Evolutionary conservation across 148 eudicot genomes (phyloP).

Genomic region (Persicaria maculosa): DNA sequence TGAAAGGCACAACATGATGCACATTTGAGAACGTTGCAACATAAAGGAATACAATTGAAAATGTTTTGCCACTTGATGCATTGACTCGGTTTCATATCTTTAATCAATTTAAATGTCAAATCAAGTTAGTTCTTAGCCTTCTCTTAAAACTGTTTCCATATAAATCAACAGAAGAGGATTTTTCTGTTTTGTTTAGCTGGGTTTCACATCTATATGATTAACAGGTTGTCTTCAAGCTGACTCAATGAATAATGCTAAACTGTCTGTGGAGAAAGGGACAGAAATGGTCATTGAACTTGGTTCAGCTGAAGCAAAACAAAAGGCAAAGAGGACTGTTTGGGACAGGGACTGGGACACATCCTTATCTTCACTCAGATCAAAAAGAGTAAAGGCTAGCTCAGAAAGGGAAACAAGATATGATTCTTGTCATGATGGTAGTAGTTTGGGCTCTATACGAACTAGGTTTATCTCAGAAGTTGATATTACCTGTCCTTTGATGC

Average conservation of each 20-base stretch:
- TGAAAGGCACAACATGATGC: too few species aligned
- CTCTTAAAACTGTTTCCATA: too few species aligned
- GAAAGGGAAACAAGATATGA: conserved; percentile 23
- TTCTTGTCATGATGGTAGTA: conserved; percentile 17
- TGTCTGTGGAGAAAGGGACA: not conserved
- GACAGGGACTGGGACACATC: conserved; percentile 31
- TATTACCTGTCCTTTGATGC: conserved; percentile 19
- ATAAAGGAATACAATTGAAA: not conserved
- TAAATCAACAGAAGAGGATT: not conserved
- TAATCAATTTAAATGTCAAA: not conserved
- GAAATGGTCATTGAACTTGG: conserved; percentile 20
- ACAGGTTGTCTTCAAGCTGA: conserved; percentile 13
- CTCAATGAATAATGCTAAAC: conserved; percentile 18
- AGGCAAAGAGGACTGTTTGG: conserved; percentile 55
- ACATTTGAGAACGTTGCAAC: too few species aligned
- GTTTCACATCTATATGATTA: not conserved
- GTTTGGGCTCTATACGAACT: conserved; percentile 19
- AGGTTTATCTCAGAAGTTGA: conserved; percentile 18
- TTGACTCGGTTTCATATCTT: not conserved
- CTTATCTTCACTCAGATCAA: conserved; percentile 62
- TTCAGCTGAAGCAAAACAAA: conserved; percentile 17
- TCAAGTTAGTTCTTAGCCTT: too few species aligned
- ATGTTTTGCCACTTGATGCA: not conserved
- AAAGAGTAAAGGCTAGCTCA: conserved; percentile 69
- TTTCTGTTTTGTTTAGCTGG: not conserved